These are phyloP conservation scores for Asterionellopsis glacialis DNA, from an alignment of 108 stramenopile species.

Conservation along the genomic window DNA sequence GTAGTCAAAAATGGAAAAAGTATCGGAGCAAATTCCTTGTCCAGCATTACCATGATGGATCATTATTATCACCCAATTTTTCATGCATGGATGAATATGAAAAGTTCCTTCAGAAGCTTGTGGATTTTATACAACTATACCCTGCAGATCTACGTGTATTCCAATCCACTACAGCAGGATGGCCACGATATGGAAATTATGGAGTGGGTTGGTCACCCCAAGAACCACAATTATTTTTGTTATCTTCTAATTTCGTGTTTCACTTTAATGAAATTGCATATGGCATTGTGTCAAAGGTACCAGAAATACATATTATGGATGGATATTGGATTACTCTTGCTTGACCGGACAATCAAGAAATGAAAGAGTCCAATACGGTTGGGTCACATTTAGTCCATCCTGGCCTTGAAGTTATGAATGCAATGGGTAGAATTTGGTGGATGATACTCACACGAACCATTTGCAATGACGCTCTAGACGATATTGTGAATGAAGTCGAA, in stretches of 20 bases:
- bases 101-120: slow-evolving; percentile 26
- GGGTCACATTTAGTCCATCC: slow-evolving; percentile 78
- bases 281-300: neutral
- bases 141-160: slow-evolving; percentile 57
- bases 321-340: slow-evolving; percentile 72
- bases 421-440: slow-evolving; percentile 54
- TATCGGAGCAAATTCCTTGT: slow-evolving; percentile 8
- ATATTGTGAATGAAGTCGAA: too few relatives aligned
- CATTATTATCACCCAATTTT: slow-evolving; percentile 13
- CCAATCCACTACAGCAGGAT: slow-evolving; percentile 71
- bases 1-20: slow-evolving; percentile 35
- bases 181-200: slow-evolving; percentile 72
- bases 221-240: slow-evolving; percentile 45
- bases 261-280: slow-evolving; percentile 56
- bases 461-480: neutral
- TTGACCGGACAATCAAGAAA: slow-evolving; percentile 73
- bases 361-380: slow-evolving; percentile 36
- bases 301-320: slow-evolving; percentile 42
- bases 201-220: slow-evolving; percentile 54
- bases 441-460: slow-evolving; percentile 32
- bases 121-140: slow-evolving; percentile 21
- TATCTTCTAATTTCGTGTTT: slow-evolving; percentile 42
- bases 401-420: slow-evolving; percentile 59
- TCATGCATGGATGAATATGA: slow-evolving; percentile 49
- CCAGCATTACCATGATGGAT: slow-evolving; percentile 13